Conservation (phyloP, 768 basidiomycete species). For the Amanita muscaria region DNA sequence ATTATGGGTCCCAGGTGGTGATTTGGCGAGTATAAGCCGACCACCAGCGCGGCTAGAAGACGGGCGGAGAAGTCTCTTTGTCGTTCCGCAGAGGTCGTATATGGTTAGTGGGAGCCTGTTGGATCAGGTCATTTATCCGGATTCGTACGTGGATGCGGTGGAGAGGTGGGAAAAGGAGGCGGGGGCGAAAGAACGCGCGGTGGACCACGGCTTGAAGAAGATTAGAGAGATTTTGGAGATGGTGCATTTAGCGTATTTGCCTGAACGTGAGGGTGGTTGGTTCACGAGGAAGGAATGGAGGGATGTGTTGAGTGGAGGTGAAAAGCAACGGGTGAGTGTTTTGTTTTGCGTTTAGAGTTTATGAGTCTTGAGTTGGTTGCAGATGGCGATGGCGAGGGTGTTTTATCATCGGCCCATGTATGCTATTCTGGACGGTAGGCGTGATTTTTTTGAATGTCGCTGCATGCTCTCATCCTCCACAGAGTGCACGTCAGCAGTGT, state of each 20-base stretch:
- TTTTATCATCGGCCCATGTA: slow-evolving; percentile 83
- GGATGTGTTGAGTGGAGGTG: slow-evolving; percentile 91
- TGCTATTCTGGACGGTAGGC: slow-evolving; percentile 77
- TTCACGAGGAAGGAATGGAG: slow-evolving; percentile 90
- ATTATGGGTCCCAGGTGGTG: slow-evolving; percentile 65
- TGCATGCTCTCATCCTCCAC: slow-evolving; percentile 8
- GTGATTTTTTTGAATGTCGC: neutral
- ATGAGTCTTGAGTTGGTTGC: neutral
- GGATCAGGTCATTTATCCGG: slow-evolving; percentile 92
- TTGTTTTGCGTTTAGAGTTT: neutral
- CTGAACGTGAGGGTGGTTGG: slow-evolving; percentile 85
- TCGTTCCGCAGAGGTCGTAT: slow-evolving; percentile 90
- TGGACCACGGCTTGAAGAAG: slow-evolving; percentile 56
- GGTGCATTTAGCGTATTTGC: slow-evolving; percentile 79
- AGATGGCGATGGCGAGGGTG: slow-evolving; percentile 91
- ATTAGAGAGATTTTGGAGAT: slow-evolving; percentile 70
- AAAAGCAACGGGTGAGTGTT: slow-evolving; percentile 76
- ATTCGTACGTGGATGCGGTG: slow-evolving; percentile 69
- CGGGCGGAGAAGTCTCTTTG: slow-evolving; percentile 53
- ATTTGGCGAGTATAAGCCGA: neutral
- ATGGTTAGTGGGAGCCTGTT: slow-evolving; percentile 82
- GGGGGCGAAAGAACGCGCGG: neutral
- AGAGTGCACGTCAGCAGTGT: slow-evolving; percentile 96
- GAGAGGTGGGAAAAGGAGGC: slow-evolving; percentile 16
- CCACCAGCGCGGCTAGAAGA: slow-evolving; percentile 18